Evolutionary conservation across 495 filamentous ascomycete species (phyloP).

Genomic region (Melanomma pulvis-pyrius): DNA sequence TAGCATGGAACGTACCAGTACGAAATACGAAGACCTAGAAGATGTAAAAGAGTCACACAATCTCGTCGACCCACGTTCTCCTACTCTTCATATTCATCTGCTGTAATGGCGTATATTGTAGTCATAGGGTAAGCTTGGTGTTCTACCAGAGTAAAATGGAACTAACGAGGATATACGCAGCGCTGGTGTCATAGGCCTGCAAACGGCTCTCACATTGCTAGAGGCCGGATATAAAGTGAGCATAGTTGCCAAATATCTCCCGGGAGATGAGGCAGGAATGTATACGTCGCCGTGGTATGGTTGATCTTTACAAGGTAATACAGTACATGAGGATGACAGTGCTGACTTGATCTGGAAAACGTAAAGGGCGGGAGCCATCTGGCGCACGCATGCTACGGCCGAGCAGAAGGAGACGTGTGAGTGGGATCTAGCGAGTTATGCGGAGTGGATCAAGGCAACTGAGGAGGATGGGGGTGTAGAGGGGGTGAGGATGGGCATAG

Average conservation of each 20-base stretch:
- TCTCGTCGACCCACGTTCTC: neutral
- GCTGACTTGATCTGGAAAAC: neutral
- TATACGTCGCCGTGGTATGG: slow-evolving; percentile 19
- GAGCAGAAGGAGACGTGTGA: slow-evolving; percentile 14
- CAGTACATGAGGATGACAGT: neutral
- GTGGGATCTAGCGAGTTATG: slow-evolving; percentile 17
- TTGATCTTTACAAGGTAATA: neutral
- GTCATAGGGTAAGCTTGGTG: neutral
- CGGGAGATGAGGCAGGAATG: slow-evolving; percentile 10
- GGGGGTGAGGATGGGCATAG: neutral
- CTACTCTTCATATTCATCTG: neutral
- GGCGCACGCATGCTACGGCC: slow-evolving; percentile 13
- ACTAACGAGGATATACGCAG: neutral
- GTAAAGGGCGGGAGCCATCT: slow-evolving; percentile 19
- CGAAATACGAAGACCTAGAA: neutral
- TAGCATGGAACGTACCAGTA: too few species aligned
- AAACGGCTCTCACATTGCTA: slow-evolving; percentile 22
- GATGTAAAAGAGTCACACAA: neutral
- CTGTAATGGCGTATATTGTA: neutral
- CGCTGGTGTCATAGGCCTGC: slow-evolving; percentile 22
- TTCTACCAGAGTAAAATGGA: too few species aligned
- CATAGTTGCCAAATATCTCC: slow-evolving; percentile 17
- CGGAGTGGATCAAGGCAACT: neutral
- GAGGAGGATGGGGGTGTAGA: neutral
- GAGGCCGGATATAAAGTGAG: slow-evolving; percentile 20